Evolutionary conservation across 371 early-diverging fungal species (phyloP), one percentile per base, ranked within the genome.

Genomic region (Saksenaea oblongispora): DNA sequence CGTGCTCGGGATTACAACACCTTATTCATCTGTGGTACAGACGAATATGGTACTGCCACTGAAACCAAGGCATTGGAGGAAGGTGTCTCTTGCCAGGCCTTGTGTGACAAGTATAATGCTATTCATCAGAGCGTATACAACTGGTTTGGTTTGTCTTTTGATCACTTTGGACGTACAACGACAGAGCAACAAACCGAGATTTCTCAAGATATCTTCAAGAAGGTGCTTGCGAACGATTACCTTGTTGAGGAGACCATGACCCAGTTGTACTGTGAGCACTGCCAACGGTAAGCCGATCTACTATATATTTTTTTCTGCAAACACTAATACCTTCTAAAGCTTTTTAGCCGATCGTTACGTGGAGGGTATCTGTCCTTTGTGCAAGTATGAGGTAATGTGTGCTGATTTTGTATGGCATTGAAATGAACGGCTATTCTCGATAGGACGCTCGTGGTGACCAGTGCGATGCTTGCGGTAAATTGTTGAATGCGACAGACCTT

Each of bases 21-120:
- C 2, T 75, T 97, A n/a, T 97, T 84, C 72, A 88, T 99, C 53
- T 97, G 98, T 79, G 99, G 99, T 66, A 99, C 99, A 1, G 99
- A 99, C 78, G 99, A 99, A 83, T 99, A 99, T 78, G 99, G 99
- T 60, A 99, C 99, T 27, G 98, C 99, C 11, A 99, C 99, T 4
- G 99, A 99, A 83, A 99, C 99, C 51, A 98, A 97, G 78, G 99
- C 99, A 5, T 76, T 99, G 31, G 93, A 97, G 67, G 96, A 97
- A 68, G 91, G 91, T 9, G 81, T 94, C 8, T 80, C 93, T 18
- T 98, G 98, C 74, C 87, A 90, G 66, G 97, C 89, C 61, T 89
- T 99, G 26, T 99, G 99, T 77, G 97, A 98, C 81, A 96, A 97
- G 80, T 99, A 99, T 83, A 80, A 93, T 73, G 86, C 85, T 9